Base-by-base conservation (phyloP, 2,329 filamentous ascomycete species). In the Trichoderma oligosporum region DNA sequence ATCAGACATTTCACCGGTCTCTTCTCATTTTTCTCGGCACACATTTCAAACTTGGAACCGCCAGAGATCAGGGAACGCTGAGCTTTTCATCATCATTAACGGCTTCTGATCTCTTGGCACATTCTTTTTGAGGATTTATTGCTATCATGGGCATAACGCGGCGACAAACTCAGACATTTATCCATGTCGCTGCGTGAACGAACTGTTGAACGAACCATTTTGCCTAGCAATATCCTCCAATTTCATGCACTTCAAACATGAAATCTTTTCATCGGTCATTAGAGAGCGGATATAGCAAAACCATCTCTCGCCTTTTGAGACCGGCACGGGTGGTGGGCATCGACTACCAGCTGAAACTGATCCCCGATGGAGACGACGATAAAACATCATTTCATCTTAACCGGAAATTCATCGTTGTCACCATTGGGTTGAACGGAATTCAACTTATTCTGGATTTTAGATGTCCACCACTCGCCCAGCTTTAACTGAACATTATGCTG, bases 391-490 rank as follows among this genome's bases (percentile, higher is more conserved):
- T 25, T 44, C 46, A 41, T 24, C 27, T 27, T n/a, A 11, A 42
- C 33, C 7, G 24, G 35, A 41, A 39, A 12, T 25, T 27, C 4
- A 55, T 18, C n/a, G n/a, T 24, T 25, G 25, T 35, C 36, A 18
- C 9, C 36, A 31, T 29, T 33, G 35, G 9, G 42, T 35, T 41
- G 35, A 39, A 25, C 18, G n/a, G 35, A 18, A 18, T 7, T 16
- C 9, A 1, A 24, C 14, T 39, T 27, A 25, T 33, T 35, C n/a
- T 14, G 38, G 29, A n/a, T n/a, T n/a, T 53, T 22, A 6, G 38
- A 41, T 56, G 44, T 35, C 44, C n/a, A 53, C 35, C 47, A 12
- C 31, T 14, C 36, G 25, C 35, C 53, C 39, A 56, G 44, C 35
- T 9, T n/a, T 3, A 47, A 18, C 6, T 35, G 20, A 56, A 14